Base-by-base conservation (phyloP, 2,329 filamentous ascomycete genomes). In the Orbilia javanica region DNA sequence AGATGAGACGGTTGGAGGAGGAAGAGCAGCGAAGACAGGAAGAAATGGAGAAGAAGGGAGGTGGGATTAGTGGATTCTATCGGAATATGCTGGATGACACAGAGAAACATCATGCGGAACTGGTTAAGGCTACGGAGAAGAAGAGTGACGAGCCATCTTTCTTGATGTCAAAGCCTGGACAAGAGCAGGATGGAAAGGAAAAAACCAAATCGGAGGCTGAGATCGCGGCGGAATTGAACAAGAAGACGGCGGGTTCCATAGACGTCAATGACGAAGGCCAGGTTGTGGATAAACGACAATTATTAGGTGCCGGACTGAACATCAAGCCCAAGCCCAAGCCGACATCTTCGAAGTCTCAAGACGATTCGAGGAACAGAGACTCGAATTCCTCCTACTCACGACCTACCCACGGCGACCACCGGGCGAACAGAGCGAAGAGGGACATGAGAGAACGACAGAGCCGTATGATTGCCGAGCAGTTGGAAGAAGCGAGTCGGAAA, bases 21-120 rank as follows among this genome's bases (percentile, higher is more conserved):
- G 92, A 93, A 82, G 92, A 96, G 84, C 88, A 86, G 82, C 85
- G 84, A 74, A 86, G 87, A 72, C 90, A 93, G 81, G 91, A 92
- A 81, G 87, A 88, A 25, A 88, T 87, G 83, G 90, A 90, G 83
- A 90, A 90, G 79, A 87, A 89, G 80, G 86, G 87, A 2, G 87
- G 88, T n/a, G 91, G 92, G 46, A 93, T 96, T 91, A 89, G 89
- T 67, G 90, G 89, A 1, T 95, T 96, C 82, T 94, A 94, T 84
- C 90, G 90, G 83, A 89, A 90, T 74, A 86, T 95, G 83, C 86
- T 96, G 80, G 88, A 92, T 62, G 88, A 89, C 81, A 90, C 89
- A 74, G 92, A 95, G 81, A 86, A 88, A 84, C 87, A 89, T 79
- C 92, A 94, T 83, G 88, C 89, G 1, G 90, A 92, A 81, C 87